Evolutionary conservation across 1,284 basidiomycete genomes (phyloP).

Genomic region (Salmacisia buchloeana): DNA sequence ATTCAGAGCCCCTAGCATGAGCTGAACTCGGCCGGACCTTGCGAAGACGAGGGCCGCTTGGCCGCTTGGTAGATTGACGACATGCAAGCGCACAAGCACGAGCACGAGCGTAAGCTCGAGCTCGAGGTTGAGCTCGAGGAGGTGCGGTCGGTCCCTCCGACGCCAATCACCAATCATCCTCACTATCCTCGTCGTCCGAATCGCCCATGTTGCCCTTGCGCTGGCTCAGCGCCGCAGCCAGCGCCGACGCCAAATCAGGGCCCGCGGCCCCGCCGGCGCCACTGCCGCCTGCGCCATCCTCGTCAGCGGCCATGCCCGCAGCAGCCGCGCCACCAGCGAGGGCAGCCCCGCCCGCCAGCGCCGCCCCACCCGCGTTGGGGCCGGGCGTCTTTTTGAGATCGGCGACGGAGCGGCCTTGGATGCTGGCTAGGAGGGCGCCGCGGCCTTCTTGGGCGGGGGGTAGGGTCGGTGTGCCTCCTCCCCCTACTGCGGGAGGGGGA

Average conservation of each 20-base stretch:
- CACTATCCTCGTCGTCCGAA: conserved; percentile 74
- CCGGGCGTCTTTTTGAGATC: conserved; percentile 63
- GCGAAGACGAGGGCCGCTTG: too few species aligned
- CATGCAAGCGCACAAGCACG: too few species aligned
- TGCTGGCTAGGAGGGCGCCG: conserved; percentile 62
- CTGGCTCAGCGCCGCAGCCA: conserved; percentile 65
- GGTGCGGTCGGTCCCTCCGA: too few species aligned
- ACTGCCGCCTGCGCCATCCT: conserved; percentile 12
- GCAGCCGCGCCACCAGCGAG: conserved; percentile 16
- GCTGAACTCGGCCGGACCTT: too few species aligned
- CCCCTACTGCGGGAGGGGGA: not conserved
- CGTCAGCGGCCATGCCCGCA: conserved; percentile 13
- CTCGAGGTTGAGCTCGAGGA: not conserved
- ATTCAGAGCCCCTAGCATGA: too few species aligned
- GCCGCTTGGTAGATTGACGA: too few species aligned
- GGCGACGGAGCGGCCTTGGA: conserved; percentile 66
- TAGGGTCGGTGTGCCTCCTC: not conserved
- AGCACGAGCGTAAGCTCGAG: too few species aligned
- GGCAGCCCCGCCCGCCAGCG: conserved; percentile 14
- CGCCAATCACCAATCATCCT: conserved; percentile 48
- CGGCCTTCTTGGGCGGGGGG: conserved; percentile 48
- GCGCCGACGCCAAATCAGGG: conserved; percentile 61
- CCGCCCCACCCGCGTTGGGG: conserved; percentile 40
- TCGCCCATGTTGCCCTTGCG: conserved; percentile 86
- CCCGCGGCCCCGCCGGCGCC: conserved; percentile 50